phyloP scores from a whole-genome alignment of 1,284 basidiomycete genomes.

The Tylopilus orsonianus region DNA sequence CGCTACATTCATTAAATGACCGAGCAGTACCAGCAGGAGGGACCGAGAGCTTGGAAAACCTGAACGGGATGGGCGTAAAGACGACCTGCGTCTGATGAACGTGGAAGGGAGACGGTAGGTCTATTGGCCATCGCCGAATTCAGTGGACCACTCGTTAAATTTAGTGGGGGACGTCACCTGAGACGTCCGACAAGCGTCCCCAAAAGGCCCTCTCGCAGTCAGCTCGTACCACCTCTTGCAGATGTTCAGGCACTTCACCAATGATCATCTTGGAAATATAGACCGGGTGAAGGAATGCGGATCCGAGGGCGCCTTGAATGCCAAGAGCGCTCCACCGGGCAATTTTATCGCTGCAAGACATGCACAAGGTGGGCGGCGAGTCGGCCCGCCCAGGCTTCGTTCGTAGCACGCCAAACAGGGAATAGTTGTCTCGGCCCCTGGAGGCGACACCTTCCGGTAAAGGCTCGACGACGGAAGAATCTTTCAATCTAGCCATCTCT shows the following conservation, averaged over 20 bases:
- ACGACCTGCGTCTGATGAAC: conserved; percentile 49
- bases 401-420: conserved; percentile 70
- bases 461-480: conserved; percentile 40
- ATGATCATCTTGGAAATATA: conserved; percentile 68
- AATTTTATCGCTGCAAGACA: conserved; percentile 93
- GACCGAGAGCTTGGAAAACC: conserved; percentile 53
- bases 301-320: conserved; percentile 78
- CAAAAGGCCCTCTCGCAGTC: conserved; percentile 67
- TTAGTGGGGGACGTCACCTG: conserved; percentile 32
- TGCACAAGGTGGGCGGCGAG: conserved; percentile 73
- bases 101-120: conserved; percentile 45
- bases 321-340: conserved; percentile 80
- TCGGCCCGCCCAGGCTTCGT: conserved; percentile 91
- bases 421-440: conserved; percentile 79
- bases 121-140: conserved; percentile 21
- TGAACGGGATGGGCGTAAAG: conserved; percentile 61
- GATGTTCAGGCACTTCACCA: conserved; percentile 57
- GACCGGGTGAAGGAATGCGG: conserved; percentile 57
- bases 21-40: conserved; percentile 30
- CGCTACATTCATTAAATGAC: conserved; percentile 68
- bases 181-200: conserved; percentile 43
- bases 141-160: not conserved
- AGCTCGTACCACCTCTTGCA: conserved; percentile 43
- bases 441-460: conserved; percentile 45
- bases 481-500: conserved; percentile 67